Evolutionary conservation across 257 asterid genomes (phyloP).

Genomic region (Nicotiana tabacum): DNA sequence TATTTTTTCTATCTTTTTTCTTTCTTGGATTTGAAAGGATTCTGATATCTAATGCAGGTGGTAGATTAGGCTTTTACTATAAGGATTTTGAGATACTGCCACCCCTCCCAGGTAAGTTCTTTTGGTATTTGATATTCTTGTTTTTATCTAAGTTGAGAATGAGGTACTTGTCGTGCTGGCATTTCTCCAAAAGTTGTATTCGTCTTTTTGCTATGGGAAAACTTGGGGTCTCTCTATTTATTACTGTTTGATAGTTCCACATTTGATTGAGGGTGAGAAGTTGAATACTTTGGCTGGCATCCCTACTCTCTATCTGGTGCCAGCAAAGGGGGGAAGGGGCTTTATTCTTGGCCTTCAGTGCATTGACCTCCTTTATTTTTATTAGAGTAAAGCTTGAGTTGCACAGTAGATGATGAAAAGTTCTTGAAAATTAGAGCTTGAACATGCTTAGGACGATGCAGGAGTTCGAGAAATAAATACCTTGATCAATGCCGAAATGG

Average conservation of each 20-base stretch:
- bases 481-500: neutral
- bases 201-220: neutral
- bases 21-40: constrained; percentile 8
- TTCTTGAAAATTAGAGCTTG: neutral
- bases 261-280: neutral
- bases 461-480: neutral
- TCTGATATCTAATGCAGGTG: constrained; percentile 39
- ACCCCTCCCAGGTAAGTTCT: constrained; percentile 73
- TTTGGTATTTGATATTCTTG: neutral
- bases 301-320: neutral
- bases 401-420: neutral
- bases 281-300: neutral
- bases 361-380: neutral
- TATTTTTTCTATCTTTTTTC: neutral
- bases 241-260: neutral
- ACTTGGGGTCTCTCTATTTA: neutral
- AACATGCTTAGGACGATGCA: neutral
- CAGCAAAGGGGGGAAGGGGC: neutral
- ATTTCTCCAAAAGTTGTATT: neutral
- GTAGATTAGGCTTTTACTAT: constrained; percentile 90
- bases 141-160: neutral
- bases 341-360: neutral
- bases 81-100: constrained; percentile 90
- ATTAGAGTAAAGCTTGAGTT: neutral
- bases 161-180: neutral